Conservation (phyloP, 257 asterid species). For the Verbascum thapsus region DNA sequence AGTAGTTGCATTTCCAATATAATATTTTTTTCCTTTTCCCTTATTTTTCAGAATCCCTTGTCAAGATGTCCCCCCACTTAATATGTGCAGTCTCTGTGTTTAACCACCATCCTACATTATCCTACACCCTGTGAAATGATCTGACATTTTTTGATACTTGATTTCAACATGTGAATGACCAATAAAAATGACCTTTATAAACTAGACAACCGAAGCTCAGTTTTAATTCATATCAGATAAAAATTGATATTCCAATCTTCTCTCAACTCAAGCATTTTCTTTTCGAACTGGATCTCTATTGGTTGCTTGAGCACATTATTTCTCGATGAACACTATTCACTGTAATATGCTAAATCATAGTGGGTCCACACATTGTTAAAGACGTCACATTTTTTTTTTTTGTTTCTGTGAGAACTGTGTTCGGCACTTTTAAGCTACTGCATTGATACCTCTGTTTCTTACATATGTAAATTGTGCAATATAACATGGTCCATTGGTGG, state of each 20-base stretch:
- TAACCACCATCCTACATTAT: neutral
- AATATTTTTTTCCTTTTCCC: constrained; percentile 3
- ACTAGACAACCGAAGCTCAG: constrained; percentile 7
- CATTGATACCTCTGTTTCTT: too few species aligned
- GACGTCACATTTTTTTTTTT: constrained; percentile 11
- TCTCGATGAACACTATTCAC: constrained; percentile 22
- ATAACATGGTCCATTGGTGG: constrained; percentile 17
- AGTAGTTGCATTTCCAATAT: neutral
- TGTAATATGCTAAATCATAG: neutral
- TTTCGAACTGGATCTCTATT: constrained; percentile 9
- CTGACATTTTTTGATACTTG: constrained; percentile 3
- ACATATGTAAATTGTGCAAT: neutral
- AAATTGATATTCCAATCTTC: constrained; percentile 6
- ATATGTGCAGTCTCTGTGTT: neutral
- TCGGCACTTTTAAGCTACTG: neutral
- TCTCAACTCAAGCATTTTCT: neutral
- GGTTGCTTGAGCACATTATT: constrained; percentile 15
- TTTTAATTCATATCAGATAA: neutral
- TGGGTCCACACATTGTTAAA: constrained; percentile 1
- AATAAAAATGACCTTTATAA: constrained; percentile 3
- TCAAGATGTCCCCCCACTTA: neutral
- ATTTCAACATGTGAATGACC: neutral
- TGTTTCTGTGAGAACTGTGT: constrained; percentile 1
- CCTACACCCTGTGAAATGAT: neutral
- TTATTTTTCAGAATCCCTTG: neutral